Evolutionary conservation across 2,329 filamentous ascomycete genomes (phyloP), one percentile per base, ranked within the genome.

Genomic region (Pestalotiopsis sp.): DNA sequence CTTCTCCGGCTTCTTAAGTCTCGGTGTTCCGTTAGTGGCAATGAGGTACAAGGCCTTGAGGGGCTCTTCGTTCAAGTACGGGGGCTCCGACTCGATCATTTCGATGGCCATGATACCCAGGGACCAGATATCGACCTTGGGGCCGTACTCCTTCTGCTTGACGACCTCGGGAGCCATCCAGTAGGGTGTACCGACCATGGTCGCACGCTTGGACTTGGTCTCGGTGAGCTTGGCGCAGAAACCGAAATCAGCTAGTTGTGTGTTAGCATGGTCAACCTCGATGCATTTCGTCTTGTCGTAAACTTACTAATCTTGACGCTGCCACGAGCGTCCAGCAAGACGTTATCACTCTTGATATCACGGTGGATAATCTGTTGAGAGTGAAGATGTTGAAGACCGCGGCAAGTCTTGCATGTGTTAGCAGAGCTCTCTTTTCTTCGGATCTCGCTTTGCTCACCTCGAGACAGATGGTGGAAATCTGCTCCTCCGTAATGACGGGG

Each of bases 141-240:
- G 93, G 52, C 95, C 96, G 77, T 99, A 99, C 81, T 98, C 95
- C 85, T 98, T 98, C 81, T 98, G 96, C 85, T 98, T 98, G 79
- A 99, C 96, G 59, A 99, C 96, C 82, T 99, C 96, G 49, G 96
- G 96, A 9, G 96, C 96, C 96, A 99, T 99, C 96, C 96, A 99
- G 86, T 98, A 99, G 17, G 96, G 96, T 41, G 96, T 99, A 72
- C 96, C 96, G 67, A 99, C 96, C 96, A 99, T 98, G 69, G 96
- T 99, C 58, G 95, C 95, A 80, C 96, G 95, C 87, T 99, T 98
- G 75, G 90, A 96, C 83, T 97, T 97, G 72, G 94, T 92, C 79
- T 98, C 96, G 45, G 95, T 98, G 71, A 99, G 92, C 85, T 98
- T 98, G 80, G 96, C 96, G 80, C 95, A 98, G 88, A 99, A 98